A percentile compares a stretch with the other conserved stretches of the same genome.
phyloP scores from a whole-genome alignment of 78 protist genomes.

The Andalucia godoyi region DNA sequence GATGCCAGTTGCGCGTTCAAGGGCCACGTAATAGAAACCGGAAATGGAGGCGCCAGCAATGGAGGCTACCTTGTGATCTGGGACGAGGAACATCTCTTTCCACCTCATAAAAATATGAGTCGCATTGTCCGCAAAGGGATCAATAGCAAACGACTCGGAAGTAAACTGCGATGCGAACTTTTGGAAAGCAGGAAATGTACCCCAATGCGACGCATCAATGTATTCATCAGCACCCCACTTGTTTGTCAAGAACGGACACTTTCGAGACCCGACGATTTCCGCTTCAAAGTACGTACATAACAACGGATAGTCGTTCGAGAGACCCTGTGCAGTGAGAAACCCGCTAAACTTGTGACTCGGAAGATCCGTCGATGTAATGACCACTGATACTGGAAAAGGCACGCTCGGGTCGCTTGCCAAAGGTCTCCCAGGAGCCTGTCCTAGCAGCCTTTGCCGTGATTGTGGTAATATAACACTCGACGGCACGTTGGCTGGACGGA shows the following conservation, averaged over 20 bases:
- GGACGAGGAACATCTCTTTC: slow-evolving; percentile 62
- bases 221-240: slow-evolving; percentile 51
- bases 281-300: slow-evolving; percentile 56
- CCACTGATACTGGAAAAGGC: too few relatives aligned
- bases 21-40: slow-evolving; percentile 51
- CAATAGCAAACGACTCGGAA: slow-evolving; percentile 16
- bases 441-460: too few relatives aligned
- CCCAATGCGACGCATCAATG: slow-evolving; percentile 47
- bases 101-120: slow-evolving; percentile 53
- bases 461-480: too few relatives aligned
- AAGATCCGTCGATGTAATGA: too few relatives aligned
- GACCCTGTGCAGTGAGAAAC: too few relatives aligned
- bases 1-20: slow-evolving; percentile 35
- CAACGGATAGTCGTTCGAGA: slow-evolving; percentile 28
- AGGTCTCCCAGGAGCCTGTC: too few relatives aligned
- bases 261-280: slow-evolving; percentile 43
- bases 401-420: too few relatives aligned
- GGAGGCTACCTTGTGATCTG: slow-evolving; percentile 31
- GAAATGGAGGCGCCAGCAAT: slow-evolving; percentile 58
- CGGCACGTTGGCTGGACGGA: too few relatives aligned
- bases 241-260: slow-evolving; percentile 38
- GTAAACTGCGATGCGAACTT: slow-evolving; percentile 4
- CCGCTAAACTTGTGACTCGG: too few relatives aligned
- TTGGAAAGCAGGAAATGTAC: slow-evolving; percentile 14
- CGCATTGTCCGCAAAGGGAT: neutral